These are phyloP conservation scores for Oxytropis ochrocephala DNA, from an alignment of 306 rosid genomes.

Conservation along the genomic window DNA sequence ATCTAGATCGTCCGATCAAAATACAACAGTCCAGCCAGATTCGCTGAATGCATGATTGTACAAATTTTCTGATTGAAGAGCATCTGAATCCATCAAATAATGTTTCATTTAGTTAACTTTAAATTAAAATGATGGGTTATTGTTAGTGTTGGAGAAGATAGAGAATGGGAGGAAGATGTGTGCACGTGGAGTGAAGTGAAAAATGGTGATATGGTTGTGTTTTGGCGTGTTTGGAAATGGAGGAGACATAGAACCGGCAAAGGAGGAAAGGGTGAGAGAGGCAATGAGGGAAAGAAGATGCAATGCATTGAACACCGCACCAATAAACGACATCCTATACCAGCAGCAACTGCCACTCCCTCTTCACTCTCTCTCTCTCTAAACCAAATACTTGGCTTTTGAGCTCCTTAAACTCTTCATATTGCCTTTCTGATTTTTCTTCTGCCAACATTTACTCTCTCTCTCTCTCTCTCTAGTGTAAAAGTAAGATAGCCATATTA, in stretches of 20 bases:
- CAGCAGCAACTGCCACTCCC: slow-evolving; percentile 12
- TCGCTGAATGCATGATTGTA: too few relatives aligned
- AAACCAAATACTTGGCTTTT: slow-evolving; percentile 5
- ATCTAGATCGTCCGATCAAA: too few relatives aligned
- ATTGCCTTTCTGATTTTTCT: slow-evolving; percentile 5
- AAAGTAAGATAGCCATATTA: too few relatives aligned
- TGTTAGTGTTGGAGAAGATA: not conserved
- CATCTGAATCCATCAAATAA: too few relatives aligned
- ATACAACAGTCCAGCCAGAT: too few relatives aligned
- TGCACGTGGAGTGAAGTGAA: slow-evolving; percentile 22
- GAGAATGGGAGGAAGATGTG: not conserved
- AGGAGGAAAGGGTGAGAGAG: slow-evolving; percentile 40
- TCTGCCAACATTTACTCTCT: slow-evolving; percentile 22
- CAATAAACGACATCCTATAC: slow-evolving; percentile 21
- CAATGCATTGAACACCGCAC: slow-evolving; percentile 57
- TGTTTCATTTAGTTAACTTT: too few relatives aligned
- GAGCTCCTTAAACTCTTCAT: not conserved
- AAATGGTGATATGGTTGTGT: slow-evolving; percentile 22
- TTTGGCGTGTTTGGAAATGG: slow-evolving; percentile 47
- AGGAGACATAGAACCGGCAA: slow-evolving; percentile 73
- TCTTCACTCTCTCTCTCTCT: not conserved
- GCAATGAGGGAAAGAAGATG: slow-evolving; percentile 19
- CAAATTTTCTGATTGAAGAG: too few relatives aligned
- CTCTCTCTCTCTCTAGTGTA: not conserved
- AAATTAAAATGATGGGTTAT: not conserved